These are phyloP conservation scores for Trichothecium sympodiale DNA, from an alignment of 2,329 filamentous ascomycete species.

Conservation along the genomic window DNA sequence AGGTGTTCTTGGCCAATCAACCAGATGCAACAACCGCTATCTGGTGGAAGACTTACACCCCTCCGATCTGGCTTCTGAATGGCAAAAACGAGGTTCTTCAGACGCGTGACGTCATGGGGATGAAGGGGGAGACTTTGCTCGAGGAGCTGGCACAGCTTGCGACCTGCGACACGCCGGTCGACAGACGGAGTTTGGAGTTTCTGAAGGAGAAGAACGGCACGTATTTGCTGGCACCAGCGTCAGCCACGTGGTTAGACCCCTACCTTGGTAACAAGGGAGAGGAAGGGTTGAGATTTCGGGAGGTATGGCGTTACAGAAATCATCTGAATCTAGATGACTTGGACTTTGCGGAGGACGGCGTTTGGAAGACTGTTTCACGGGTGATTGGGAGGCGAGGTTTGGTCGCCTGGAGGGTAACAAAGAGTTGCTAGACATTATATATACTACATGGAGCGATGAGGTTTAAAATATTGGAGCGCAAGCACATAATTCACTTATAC, in stretches of 20 bases:
- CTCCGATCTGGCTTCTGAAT: constrained; percentile 69
- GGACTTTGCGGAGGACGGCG: constrained; percentile 66
- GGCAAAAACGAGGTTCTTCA: constrained; percentile 62
- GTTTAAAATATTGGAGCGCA: neutral
- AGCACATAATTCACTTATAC: neutral
- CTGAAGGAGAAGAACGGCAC: constrained; percentile 52
- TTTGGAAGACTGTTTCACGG: constrained; percentile 58
- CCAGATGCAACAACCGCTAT: constrained; percentile 57
- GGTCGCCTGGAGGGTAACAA: constrained; percentile 53
- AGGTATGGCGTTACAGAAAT: constrained; percentile 56
- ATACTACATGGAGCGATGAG: neutral
- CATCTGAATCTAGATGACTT: constrained; percentile 74
- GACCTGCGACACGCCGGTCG: constrained; percentile 50
- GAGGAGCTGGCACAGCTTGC: constrained; percentile 46
- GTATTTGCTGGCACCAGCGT: constrained; percentile 63
- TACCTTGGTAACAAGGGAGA: constrained; percentile 49
- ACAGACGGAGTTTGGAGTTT: constrained; percentile 43
- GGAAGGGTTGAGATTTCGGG: constrained; percentile 50
- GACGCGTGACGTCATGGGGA: constrained; percentile 65
- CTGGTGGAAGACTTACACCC: constrained; percentile 84
- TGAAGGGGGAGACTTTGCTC: constrained; percentile 49
- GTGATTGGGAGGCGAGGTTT: constrained; percentile 55
- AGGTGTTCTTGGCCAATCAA: constrained; percentile 63
- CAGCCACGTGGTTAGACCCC: constrained; percentile 57
- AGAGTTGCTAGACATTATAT: constrained; percentile 33